phyloP scores from a whole-genome alignment of 331 rosid species.

The Malus hybrid region DNA sequence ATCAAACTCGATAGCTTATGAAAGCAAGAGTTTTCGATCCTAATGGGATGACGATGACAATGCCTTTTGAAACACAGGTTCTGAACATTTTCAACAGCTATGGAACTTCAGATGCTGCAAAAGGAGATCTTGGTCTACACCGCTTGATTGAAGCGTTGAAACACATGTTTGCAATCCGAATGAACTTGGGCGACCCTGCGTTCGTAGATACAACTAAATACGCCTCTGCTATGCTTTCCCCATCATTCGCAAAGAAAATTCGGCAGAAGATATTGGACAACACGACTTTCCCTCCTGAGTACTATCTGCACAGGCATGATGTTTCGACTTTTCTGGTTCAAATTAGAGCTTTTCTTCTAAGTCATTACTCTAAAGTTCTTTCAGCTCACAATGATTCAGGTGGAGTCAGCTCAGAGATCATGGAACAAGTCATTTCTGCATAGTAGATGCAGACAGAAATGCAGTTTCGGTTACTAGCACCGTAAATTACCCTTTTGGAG shows the following conservation, averaged over 20 bases:
- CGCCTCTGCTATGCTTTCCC: slow-evolving; percentile 58
- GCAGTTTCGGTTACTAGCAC: slow-evolving; percentile 79
- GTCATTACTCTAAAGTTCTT: slow-evolving; percentile 3
- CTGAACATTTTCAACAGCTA: slow-evolving; percentile 64
- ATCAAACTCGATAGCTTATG: too few species aligned
- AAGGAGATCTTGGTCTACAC: slow-evolving; percentile 72
- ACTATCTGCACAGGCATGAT: slow-evolving; percentile 60
- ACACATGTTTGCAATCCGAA: slow-evolving; percentile 67
- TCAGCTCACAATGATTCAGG: slow-evolving; percentile 33
- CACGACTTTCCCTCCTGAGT: slow-evolving; percentile 84
- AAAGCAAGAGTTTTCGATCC: background rate
- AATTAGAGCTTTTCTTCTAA: slow-evolving; percentile 2
- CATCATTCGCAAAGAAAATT: slow-evolving; percentile 54
- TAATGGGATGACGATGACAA: background rate
- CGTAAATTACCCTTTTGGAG: slow-evolving; percentile 63
- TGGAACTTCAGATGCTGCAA: slow-evolving; percentile 47
- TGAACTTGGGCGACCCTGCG: slow-evolving; percentile 89
- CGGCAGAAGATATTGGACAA: slow-evolving; percentile 63
- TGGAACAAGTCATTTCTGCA: slow-evolving; percentile 90
- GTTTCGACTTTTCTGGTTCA: slow-evolving; percentile 1
- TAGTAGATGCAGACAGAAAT: slow-evolving; percentile 84
- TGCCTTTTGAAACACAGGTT: slow-evolving; percentile 38
- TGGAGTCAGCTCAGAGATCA: slow-evolving; percentile 94
- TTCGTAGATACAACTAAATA: slow-evolving; percentile 39
- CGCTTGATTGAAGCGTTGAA: slow-evolving; percentile 78